These are phyloP conservation scores for Metarhizium guizhouense DNA, from an alignment of 2,329 filamentous ascomycete genomes.

Conservation along the genomic window DNA sequence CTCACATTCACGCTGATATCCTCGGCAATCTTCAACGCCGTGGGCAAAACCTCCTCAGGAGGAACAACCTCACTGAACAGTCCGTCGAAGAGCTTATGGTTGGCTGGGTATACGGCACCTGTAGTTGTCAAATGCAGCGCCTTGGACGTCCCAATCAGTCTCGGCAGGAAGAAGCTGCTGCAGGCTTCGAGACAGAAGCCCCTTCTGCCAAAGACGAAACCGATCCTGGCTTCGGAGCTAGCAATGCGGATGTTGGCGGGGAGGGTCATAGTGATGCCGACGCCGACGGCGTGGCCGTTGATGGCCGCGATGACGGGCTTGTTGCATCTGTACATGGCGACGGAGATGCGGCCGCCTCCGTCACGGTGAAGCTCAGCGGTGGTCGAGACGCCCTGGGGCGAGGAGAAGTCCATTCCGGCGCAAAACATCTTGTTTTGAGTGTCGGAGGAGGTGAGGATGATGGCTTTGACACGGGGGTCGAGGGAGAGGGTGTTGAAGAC, in stretches of 20 bases:
- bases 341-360: constrained; percentile 41
- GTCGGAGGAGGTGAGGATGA: constrained; percentile 47
- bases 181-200: constrained; percentile 67
- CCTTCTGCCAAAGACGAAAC: constrained; percentile 64
- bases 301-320: constrained; percentile 52
- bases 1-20: constrained; percentile 61
- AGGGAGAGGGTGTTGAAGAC: constrained; percentile 41
- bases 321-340: constrained; percentile 46
- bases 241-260: constrained; percentile 44
- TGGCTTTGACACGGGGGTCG: constrained; percentile 44
- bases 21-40: constrained; percentile 56
- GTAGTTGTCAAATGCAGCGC: constrained; percentile 61
- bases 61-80: constrained; percentile 60
- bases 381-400: constrained; percentile 16
- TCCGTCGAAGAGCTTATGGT: constrained; percentile 41
- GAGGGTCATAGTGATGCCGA: constrained; percentile 54
- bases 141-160: constrained; percentile 54
- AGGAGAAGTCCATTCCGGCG: constrained; percentile 47
- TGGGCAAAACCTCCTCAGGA: constrained; percentile 50
- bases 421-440: constrained; percentile 43
- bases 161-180: constrained; percentile 62
- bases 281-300: constrained; percentile 50
- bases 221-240: constrained; percentile 53
- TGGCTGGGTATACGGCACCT: constrained; percentile 48
- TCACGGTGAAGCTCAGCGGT: constrained; percentile 31